Conservation (phyloP, 1,139 yeast species). For the Saccharomycopsis hybrid region DNA sequence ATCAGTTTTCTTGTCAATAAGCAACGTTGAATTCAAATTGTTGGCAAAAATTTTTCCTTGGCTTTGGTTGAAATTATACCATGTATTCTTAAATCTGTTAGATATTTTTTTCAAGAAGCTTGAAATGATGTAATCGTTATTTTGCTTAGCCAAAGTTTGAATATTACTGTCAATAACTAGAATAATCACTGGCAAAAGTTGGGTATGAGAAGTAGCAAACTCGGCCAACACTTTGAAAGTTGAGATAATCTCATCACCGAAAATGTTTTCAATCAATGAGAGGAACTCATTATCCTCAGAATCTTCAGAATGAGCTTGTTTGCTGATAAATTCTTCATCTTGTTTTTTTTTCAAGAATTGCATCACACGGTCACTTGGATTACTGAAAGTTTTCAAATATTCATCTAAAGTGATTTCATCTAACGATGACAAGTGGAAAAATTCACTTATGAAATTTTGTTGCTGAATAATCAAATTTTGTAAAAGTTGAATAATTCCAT, state of each 20-base stretch:
- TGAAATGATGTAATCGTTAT: conserved; percentile 16
- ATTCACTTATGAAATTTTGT: conserved; percentile 56
- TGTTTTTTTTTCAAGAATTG: conserved; percentile 29
- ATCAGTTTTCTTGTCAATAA: conserved; percentile 12
- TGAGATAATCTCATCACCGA: conserved; percentile 21
- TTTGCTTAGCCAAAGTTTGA: conserved; percentile 2
- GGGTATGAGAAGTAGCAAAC: conserved; percentile 13
- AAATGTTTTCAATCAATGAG: conserved; percentile 27
- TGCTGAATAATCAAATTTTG: conserved; percentile 44
- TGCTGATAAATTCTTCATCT: conserved; percentile 1
- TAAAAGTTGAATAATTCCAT: conserved; percentile 25
- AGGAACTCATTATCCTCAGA: neutral
- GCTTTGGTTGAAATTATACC: conserved; percentile 18
- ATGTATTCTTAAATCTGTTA: conserved; percentile 9
- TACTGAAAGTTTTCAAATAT: conserved; percentile 39
- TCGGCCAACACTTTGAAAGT: conserved; percentile 24
- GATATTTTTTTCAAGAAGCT: conserved; percentile 13
- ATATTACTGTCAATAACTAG: conserved; percentile 14
- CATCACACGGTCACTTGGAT: conserved; percentile 30
- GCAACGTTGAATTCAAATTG: conserved; percentile 11
- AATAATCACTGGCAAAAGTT: conserved; percentile 13
- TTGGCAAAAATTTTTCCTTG: conserved; percentile 16
- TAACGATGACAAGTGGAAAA: conserved; percentile 62
- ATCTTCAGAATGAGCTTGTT: conserved; percentile 6
- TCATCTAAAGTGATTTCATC: conserved; percentile 41